These are phyloP conservation scores for Mycena galericulata DNA, from an alignment of 768 basidiomycete genomes.

Conservation along the genomic window DNA sequence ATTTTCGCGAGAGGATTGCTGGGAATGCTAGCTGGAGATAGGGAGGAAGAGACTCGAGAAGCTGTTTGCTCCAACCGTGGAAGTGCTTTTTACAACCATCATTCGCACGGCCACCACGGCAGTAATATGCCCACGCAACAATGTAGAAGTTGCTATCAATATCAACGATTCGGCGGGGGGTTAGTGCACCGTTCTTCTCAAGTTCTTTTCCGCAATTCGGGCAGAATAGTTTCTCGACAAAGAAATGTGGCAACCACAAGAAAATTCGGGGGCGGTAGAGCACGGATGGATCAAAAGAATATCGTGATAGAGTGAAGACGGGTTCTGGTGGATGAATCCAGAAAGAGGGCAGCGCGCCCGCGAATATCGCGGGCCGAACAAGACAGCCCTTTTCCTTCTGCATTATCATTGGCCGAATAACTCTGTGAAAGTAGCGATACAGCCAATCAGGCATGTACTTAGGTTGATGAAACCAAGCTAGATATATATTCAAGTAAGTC, in stretches of 20 bases:
- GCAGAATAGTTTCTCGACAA: conserved; percentile 31
- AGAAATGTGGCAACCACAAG: conserved; percentile 38
- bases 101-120: conserved; percentile 32
- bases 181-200: conserved; percentile 36
- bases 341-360: too few species aligned
- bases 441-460: conserved; percentile 20
- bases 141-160: conserved; percentile 37
- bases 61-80: conserved; percentile 31
- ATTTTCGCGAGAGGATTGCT: not conserved
- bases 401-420: not conserved
- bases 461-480: conserved; percentile 21
- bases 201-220: conserved; percentile 19
- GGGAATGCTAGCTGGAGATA: conserved; percentile 1
- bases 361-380: not conserved
- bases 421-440: conserved; percentile 14
- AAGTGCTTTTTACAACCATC: conserved; percentile 32
- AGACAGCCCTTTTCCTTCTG: not conserved
- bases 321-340: too few species aligned
- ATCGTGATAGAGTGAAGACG: not conserved
- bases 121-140: conserved; percentile 41
- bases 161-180: conserved; percentile 36
- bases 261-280: conserved; percentile 35
- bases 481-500: not conserved
- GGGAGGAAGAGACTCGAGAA: not conserved
- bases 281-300: conserved; percentile 25